A percentile compares a stretch with the other conserved stretches of the same genome.
These are phyloP conservation scores for Astrothelium subdiscretum DNA, from an alignment of 495 filamentous ascomycete species.

Conservation along the genomic window DNA sequence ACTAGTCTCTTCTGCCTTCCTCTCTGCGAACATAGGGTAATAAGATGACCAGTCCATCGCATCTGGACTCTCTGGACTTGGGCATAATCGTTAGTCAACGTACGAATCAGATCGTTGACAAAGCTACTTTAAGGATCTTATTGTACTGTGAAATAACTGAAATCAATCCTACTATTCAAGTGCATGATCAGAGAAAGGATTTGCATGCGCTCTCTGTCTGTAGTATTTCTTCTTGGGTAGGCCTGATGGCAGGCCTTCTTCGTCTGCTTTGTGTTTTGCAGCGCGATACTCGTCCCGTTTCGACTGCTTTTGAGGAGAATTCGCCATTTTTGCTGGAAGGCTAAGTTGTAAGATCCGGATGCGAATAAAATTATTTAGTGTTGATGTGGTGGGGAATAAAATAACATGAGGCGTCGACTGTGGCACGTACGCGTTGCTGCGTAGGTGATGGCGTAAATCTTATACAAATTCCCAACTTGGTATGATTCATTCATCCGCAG, in stretches of 20 bases:
- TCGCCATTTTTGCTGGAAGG: neutral
- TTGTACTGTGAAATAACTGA: neutral
- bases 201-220: conserved; percentile 90
- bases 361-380: neutral
- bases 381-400: no score
- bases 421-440: no score
- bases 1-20: neutral
- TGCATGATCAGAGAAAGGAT: conserved; percentile 89
- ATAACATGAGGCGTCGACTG: no score
- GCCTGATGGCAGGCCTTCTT: neutral
- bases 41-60: conserved; percentile 84
- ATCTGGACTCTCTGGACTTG: conserved; percentile 66
- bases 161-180: conserved; percentile 63
- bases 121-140: conserved; percentile 13
- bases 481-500: no score
- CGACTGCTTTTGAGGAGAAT: neutral
- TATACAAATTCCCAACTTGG: no score
- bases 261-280: neutral
- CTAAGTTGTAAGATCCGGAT: neutral
- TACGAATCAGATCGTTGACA: neutral
- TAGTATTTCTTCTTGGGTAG: conserved; percentile 60
- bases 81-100: conserved; percentile 3
- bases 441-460: no score
- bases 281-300: neutral
- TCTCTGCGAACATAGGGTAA: conserved; percentile 44